These are phyloP conservation scores for Trichoderma citrinoviride DNA, from an alignment of 2,329 filamentous ascomycete genomes.

Conservation along the genomic window DNA sequence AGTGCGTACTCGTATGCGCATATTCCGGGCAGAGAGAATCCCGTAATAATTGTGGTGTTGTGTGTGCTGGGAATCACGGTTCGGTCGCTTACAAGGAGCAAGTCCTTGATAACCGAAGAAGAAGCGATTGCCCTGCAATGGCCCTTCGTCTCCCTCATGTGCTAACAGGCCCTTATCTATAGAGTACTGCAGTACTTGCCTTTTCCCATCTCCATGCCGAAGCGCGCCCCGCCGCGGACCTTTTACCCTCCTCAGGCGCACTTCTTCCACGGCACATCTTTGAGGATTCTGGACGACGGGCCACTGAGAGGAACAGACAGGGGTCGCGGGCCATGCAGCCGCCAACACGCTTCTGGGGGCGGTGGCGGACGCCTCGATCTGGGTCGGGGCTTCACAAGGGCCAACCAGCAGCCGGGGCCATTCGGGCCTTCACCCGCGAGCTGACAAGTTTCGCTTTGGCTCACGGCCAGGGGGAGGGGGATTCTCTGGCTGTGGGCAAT, in stretches of 20 bases:
- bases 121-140: background rate
- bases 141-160: background rate
- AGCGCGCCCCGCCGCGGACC: conserved; percentile 16
- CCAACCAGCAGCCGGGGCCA: conserved; percentile 17
- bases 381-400: background rate
- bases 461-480: background rate
- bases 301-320: background rate
- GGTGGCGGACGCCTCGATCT: conserved; percentile 20
- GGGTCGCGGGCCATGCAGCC: background rate
- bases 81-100: too few species aligned
- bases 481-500: background rate
- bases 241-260: conserved; percentile 15
- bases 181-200: background rate
- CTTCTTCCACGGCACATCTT: conserved; percentile 6
- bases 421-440: conserved; percentile 21
- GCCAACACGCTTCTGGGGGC: conserved; percentile 2
- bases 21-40: too few species aligned
- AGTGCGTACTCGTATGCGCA: too few species aligned
- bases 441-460: conserved; percentile 2
- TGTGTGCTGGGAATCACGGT: background rate
- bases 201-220: background rate
- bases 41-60: background rate
- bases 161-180: background rate
- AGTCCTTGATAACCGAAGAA: conserved; percentile 6
- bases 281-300: background rate